Conservation (phyloP, 345 rosid genomes). For the Salix udensis region DNA sequence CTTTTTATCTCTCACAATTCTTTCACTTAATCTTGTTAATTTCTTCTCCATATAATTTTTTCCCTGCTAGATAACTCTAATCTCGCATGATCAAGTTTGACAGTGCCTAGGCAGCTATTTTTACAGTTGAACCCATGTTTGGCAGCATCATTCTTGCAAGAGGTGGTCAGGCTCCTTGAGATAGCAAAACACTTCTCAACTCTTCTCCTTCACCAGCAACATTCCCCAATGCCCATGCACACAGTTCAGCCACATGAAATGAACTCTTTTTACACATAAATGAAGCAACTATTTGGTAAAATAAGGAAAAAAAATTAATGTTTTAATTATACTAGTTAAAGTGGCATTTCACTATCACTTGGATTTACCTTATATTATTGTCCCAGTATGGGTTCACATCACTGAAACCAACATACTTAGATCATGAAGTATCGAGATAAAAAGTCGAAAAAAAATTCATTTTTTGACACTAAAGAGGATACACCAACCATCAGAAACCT, state of each 20-base stretch:
- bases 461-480: too few relatives aligned
- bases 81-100: conserved; percentile 89
- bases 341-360: neutral
- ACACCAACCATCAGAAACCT: conserved; percentile 45
- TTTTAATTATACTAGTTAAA: neutral
- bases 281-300: neutral
- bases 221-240: conserved; percentile 98
- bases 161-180: conserved; percentile 86
- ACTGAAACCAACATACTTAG: neutral
- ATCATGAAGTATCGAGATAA: neutral
- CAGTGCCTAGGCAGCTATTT: conserved; percentile 98
- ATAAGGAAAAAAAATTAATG: neutral
- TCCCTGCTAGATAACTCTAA: too few relatives aligned
- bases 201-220: conserved; percentile 98
- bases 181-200: conserved; percentile 71
- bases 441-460: neutral
- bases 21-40: too few relatives aligned
- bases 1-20: too few relatives aligned
- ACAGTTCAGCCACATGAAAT: conserved; percentile 87
- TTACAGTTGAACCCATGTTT: conserved; percentile 76
- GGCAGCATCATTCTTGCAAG: conserved; percentile 97
- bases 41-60: too few relatives aligned
- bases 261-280: conserved; percentile 66
- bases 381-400: neutral
- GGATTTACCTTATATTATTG: neutral